phyloP scores from a whole-genome alignment of 2,329 filamentous ascomycete genomes.

The Berkeleyomyces basicola region DNA sequence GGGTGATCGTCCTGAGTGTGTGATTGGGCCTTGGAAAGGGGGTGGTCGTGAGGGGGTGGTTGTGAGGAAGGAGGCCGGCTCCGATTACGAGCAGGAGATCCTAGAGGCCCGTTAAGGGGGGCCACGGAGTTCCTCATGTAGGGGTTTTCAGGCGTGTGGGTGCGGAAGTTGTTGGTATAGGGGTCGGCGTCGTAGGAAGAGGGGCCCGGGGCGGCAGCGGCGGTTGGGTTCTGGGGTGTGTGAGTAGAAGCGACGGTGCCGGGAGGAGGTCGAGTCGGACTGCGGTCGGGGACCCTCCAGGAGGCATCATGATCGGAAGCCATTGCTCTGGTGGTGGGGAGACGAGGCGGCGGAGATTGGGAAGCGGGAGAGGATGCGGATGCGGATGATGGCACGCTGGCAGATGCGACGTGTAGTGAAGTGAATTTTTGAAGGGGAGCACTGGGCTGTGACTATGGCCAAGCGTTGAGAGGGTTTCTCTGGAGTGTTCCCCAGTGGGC shows the following conservation, averaged over 20 bases:
- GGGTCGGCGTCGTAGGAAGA: conserved; percentile 9
- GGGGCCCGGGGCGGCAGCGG: conserved; percentile 1
- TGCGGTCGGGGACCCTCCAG: conserved; percentile 12
- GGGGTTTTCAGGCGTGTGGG: conserved; percentile 10
- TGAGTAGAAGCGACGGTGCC: neutral
- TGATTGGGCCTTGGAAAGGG: conserved; percentile 7
- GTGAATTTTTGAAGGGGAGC: too few species aligned
- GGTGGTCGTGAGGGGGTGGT: conserved; percentile 1
- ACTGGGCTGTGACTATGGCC: too few species aligned
- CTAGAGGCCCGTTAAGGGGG: conserved; percentile 3
- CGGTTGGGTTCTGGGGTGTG: neutral
- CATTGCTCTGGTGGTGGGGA: conserved; percentile 2
- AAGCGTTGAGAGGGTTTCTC: too few species aligned
- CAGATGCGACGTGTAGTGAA: neutral
- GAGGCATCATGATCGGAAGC: conserved; percentile 12
- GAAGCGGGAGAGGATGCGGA: neutral
- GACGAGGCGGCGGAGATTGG: neutral
- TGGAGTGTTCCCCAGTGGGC: too few species aligned
- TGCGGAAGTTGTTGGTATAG: conserved; percentile 6
- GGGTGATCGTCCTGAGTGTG: neutral
- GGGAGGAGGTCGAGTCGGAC: conserved; percentile 8
- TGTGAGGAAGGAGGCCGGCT: conserved; percentile 8
- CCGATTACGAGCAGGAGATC: conserved; percentile 10
- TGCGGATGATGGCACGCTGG: neutral
- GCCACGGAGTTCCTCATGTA: conserved; percentile 6